Conservation (phyloP, 352 stramenopile species). For the Lagenidium giganteum region DNA sequence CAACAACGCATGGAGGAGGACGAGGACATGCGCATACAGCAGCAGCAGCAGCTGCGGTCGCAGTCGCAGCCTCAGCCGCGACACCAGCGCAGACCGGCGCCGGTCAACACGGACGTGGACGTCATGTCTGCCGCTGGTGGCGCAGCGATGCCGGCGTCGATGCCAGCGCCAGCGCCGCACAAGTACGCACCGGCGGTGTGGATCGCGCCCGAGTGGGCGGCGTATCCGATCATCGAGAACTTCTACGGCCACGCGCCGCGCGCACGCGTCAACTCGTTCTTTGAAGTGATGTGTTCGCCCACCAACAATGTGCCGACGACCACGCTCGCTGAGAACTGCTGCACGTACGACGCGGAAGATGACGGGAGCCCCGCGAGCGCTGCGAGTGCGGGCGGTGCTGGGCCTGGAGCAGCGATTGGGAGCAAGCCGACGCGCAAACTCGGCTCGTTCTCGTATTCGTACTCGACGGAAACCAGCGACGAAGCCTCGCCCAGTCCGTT, state of each 20-base stretch:
- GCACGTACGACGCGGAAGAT: constrained; percentile 32
- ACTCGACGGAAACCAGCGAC: constrained; percentile 65
- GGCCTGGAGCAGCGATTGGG: background rate
- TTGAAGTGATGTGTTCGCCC: constrained; percentile 82
- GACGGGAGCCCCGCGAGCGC: background rate
- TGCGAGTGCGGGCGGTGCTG: background rate
- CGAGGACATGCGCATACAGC: no score
- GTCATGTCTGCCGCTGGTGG: no score
- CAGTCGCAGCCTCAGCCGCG: no score
- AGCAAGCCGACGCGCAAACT: constrained; percentile 17
- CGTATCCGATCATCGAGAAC: constrained; percentile 74
- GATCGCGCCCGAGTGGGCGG: constrained; percentile 63
- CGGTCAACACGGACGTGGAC: no score
- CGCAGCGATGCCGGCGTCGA: no score
- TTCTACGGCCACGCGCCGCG: constrained; percentile 58
- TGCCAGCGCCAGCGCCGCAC: constrained; percentile 3
- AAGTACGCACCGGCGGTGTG: constrained; percentile 53
- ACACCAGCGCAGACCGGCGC: no score
- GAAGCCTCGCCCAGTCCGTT: constrained; percentile 21
- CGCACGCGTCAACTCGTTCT: constrained; percentile 63
- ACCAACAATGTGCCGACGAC: constrained; percentile 45
- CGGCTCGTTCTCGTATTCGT: constrained; percentile 64
- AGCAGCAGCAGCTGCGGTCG: no score
- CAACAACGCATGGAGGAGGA: no score
- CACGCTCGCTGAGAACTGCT: constrained; percentile 54